Evolutionary conservation across 2,329 filamentous ascomycete species (phyloP).

Genomic region (Sarocladium oryzae): DNA sequence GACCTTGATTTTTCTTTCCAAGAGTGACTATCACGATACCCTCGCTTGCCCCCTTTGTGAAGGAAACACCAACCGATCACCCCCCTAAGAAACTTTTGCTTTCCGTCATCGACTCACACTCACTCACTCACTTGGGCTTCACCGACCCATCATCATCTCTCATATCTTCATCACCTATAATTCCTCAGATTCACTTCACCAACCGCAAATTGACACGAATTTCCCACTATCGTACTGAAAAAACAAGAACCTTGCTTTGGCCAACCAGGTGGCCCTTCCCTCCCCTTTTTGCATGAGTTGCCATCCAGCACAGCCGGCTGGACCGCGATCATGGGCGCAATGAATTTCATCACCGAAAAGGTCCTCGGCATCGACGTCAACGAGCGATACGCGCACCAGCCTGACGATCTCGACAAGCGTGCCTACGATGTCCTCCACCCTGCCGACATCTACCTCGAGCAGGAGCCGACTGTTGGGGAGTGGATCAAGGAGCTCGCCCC

Average conservation of each 20-base stretch:
- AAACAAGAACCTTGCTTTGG: no score
- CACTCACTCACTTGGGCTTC: not conserved
- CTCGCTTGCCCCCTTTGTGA: not conserved
- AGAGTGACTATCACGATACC: not conserved
- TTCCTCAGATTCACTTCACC: not conserved
- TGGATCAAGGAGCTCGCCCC: conserved; percentile 54
- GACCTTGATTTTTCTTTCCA: not conserved
- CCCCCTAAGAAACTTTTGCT: not conserved
- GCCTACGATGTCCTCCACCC: conserved; percentile 20
- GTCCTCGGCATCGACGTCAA: conserved; percentile 26
- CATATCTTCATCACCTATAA: no score
- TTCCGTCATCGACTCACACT: not conserved
- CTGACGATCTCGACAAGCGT: conserved; percentile 19
- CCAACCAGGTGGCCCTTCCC: no score
- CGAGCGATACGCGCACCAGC: conserved; percentile 20
- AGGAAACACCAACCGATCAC: not conserved
- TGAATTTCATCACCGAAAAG: conserved; percentile 19
- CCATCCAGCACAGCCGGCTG: not conserved
- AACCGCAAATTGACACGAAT: no score
- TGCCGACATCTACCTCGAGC: conserved; percentile 44
- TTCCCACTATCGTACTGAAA: no score
- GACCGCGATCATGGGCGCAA: not conserved
- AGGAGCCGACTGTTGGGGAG: conserved; percentile 59
- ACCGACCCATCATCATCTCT: not conserved
- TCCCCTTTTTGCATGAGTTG: no score